Evolutionary conservation across 2,329 filamentous ascomycete genomes (phyloP), one percentile per base, ranked within the genome.

Genomic region (Ophiognomonia clavigignenti-juglandacearum): DNA sequence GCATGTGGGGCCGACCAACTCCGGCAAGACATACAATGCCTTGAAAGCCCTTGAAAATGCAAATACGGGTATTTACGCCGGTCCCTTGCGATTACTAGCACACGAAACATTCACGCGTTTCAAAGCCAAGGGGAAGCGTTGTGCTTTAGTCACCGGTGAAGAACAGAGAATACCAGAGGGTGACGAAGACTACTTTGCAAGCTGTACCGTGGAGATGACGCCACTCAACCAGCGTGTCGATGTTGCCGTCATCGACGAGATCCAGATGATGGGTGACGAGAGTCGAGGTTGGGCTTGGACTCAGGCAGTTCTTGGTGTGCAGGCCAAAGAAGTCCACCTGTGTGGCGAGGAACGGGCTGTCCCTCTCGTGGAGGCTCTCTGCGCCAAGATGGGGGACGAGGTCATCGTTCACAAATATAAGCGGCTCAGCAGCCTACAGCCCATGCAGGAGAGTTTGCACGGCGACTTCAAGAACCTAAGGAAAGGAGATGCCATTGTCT

Each of bases 1-100:
- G 18, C 93, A 98, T 59, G 90, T 98, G 41, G 93, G 93, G 0
- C 93, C 93, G 1, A 98, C 93, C 2, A 98, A 98, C 65, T 97
- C 93, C 1, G 93, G 93, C 48, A 98, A 98, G 73, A 98, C 95
- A 0, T 98, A 97, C 62, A 86, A 90, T 61, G 95, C 93, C 1
- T 70, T 98, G 53, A 85, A 95, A 66, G 82, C 86, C 11, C 75
- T 98, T 10, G 88, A 96, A 62, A 73, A 80, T 41, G 84, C 85
- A 3, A 75, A 83, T 24, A 77, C 74, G 8, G 93, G 93, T 32
- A 83, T 96, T 41, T 98, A 97, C 62, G 89, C 92, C 4, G 93
- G 95, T 0, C 93, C 93, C 0, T 70, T 98, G 37, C 80, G 93
- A 40, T 70, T 98, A 39, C 74, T 98, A 23, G 93, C 93, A 1